Evolutionary conservation across 1,284 basidiomycete genomes (phyloP), one percentile per base, ranked within the genome.

Genomic region (Sutorius eximius): DNA sequence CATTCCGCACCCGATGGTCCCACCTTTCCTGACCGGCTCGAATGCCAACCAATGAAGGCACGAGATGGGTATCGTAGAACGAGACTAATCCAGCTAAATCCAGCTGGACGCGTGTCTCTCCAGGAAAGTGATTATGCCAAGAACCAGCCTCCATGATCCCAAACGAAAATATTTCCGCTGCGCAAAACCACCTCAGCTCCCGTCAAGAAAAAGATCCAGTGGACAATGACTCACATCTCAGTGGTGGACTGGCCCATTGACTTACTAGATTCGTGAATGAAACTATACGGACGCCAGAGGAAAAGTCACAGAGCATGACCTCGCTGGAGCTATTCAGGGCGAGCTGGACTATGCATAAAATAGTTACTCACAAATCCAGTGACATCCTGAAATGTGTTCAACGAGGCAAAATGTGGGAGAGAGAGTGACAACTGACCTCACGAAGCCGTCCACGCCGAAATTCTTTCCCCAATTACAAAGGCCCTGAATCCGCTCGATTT

Each of bases 221-320:
- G 5, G 8, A 37, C 0, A n/a, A 30, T 30, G 18, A 45, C 64
- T 29, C 10, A 60, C 64, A 1, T 2, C 3, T 0, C 1, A 2
- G 16, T n/a, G 32, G 22, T 4, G 0, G 11, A 3, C 5, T 2
- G 13, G 10, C 10, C 0, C 13, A 12, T 29, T 20, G 38, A 22
- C 45, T 50, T 7, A 45, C 51, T 12, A 73, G 48, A 37, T 71
- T 64, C 3, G 55, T 41, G 38, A 69, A 66, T 6, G 77, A 75
- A 20, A 73, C 63, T 5, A 76, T 49, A 22, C 73, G 64, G 16
- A 82, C 59, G 2, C 77, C 76, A 10, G 68, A 59, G 5, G 68
- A 71, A 56, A 82, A 75, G 60, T 81, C 66, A 58, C 81, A 82
- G 5, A 80, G 61, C 77, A 82, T 81, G 24, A 79, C 69, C 63